Conservation (phyloP, 1,284 basidiomycete species). For the Pholiota adiposa region DNA sequence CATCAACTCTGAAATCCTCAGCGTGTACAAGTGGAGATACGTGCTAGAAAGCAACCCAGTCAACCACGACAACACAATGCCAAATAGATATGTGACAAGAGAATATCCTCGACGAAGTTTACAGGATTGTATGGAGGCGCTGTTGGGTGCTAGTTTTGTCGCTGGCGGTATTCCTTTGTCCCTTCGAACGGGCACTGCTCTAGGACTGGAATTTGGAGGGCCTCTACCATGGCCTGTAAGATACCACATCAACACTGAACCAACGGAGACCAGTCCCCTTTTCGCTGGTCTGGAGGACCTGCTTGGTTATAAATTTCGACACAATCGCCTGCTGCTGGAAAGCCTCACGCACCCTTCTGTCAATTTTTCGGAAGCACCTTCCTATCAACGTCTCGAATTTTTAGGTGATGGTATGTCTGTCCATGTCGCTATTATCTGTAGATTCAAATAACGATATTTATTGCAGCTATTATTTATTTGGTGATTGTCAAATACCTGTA, state of each 20-base stretch:
- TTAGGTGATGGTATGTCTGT: slow-evolving; percentile 77
- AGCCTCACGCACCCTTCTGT: slow-evolving; percentile 85
- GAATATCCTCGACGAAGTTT: slow-evolving; percentile 68
- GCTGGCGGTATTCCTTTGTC: slow-evolving; percentile 73
- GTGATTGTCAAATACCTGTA: slow-evolving; percentile 77
- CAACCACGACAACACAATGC: slow-evolving; percentile 26
- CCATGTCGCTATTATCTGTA: neutral
- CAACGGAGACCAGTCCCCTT: slow-evolving; percentile 42
- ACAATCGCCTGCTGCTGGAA: slow-evolving; percentile 66
- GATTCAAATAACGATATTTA: slow-evolving; percentile 15
- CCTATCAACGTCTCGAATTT: slow-evolving; percentile 86
- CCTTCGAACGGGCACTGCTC: slow-evolving; percentile 61
- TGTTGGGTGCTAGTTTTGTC: slow-evolving; percentile 74
- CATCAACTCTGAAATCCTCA: slow-evolving; percentile 62
- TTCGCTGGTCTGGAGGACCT: slow-evolving; percentile 62
- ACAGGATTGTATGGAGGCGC: slow-evolving; percentile 86
- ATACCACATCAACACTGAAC: slow-evolving; percentile 40
- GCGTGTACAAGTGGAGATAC: slow-evolving; percentile 65
- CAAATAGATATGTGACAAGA: slow-evolving; percentile 33
- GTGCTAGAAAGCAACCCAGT: slow-evolving; percentile 40
- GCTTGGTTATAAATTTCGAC: slow-evolving; percentile 74
- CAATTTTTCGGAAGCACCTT: slow-evolving; percentile 51
- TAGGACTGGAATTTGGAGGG: slow-evolving; percentile 77
- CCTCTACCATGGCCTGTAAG: slow-evolving; percentile 61
- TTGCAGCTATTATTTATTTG: slow-evolving; percentile 74